Percentiles rank a stretch among this genome's conserved stretches.
Conservation (phyloP, 163 green algal genomes). For the Trebouxia gelatinosa region DNA sequence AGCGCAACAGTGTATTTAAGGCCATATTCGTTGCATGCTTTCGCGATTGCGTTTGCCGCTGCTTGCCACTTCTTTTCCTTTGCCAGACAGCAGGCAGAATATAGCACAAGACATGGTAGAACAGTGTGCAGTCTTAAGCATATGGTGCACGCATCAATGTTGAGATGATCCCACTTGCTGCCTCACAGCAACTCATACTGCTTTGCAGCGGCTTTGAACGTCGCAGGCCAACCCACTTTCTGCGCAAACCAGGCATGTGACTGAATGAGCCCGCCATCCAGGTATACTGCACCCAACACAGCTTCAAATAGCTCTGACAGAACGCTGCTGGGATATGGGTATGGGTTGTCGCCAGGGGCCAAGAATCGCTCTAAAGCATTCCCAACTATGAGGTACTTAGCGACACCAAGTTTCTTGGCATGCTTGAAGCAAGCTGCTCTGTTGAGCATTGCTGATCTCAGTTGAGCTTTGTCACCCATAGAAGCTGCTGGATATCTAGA, state of each 20-base stretch:
- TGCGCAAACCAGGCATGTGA: background rate
- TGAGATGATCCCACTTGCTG: too few species aligned
- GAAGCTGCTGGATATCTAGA: slow-evolving; percentile 9
- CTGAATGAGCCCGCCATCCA: background rate
- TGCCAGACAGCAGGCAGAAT: slow-evolving; percentile 79
- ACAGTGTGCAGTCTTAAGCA: too few species aligned
- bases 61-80: slow-evolving; percentile 79
- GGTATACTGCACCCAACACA: background rate
- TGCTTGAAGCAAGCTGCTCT: too few species aligned
- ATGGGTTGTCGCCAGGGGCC: too few species aligned
- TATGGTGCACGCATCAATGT: too few species aligned
- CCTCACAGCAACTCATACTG: too few species aligned
- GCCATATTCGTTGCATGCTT: slow-evolving; percentile 81
- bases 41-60: slow-evolving; percentile 71
- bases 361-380: too few species aligned
- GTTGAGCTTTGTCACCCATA: background rate
- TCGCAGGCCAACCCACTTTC: background rate
- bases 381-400: too few species aligned
- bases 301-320: background rate
- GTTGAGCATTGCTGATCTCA: background rate
- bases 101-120: too few species aligned
- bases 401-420: too few species aligned
- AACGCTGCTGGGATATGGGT: background rate
- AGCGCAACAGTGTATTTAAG: slow-evolving; percentile 82
- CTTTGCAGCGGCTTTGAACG: too few species aligned